Conservation (phyloP, 306 rosid species). For the Alnus rubra region DNA sequence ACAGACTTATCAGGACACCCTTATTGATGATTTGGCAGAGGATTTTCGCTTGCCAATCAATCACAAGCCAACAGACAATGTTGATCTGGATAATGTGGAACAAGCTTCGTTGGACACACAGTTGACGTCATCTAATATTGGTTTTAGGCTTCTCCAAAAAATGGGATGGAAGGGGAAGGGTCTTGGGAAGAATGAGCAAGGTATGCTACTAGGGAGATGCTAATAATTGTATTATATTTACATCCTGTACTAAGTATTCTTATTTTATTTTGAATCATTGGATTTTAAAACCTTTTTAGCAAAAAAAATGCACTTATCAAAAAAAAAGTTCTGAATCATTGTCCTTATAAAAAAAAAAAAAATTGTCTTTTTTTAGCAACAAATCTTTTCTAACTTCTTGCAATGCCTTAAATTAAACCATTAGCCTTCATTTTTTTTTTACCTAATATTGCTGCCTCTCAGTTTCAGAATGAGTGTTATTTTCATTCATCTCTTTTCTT, state of each 20-base stretch:
- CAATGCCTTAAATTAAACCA: background rate
- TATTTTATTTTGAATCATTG: constrained; percentile 9
- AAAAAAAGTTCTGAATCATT: too few species aligned
- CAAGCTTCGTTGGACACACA: constrained; percentile 92
- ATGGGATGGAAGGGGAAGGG: constrained; percentile 99
- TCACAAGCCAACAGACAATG: constrained; percentile 94
- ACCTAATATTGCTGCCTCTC: too few species aligned
- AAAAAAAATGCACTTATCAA: too few species aligned
- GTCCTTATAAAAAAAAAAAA: too few species aligned
- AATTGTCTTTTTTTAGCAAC: background rate
- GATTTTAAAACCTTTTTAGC: background rate
- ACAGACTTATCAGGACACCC: constrained; percentile 51
- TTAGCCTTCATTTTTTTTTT: background rate
- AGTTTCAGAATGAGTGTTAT: too few species aligned
- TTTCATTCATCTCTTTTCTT: too few species aligned
- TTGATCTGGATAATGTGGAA: constrained; percentile 89
- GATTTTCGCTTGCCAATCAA: constrained; percentile 86
- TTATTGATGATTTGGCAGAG: constrained; percentile 56
- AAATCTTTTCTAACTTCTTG: background rate
- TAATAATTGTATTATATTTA: background rate
- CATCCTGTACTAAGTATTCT: background rate
- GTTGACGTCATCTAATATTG: constrained; percentile 77
- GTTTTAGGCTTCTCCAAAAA: constrained; percentile 95
- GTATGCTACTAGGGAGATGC: constrained; percentile 33
- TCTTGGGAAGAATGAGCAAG: constrained; percentile 97